Percentiles rank a stretch among this genome's conserved stretches.
Evolutionary conservation across 2,329 filamentous ascomycete genomes (phyloP).

Genomic region (Thyridium curvatum): DNA sequence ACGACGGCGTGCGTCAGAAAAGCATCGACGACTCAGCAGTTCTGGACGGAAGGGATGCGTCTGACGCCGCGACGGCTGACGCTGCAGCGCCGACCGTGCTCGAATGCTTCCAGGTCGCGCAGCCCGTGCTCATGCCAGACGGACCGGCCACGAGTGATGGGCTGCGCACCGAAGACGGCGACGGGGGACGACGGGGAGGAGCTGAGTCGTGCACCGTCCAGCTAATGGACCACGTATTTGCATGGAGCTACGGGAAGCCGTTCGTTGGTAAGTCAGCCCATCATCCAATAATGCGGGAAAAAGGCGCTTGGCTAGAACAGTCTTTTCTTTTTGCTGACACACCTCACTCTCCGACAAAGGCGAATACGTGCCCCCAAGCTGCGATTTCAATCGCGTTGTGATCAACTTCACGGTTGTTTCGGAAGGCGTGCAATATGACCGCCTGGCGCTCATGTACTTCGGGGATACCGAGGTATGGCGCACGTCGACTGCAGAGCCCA

Average conservation of each 20-base stretch:
- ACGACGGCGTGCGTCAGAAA: too few relatives aligned
- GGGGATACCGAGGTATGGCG: slow-evolving; percentile 76
- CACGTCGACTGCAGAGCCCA: slow-evolving; percentile 78
- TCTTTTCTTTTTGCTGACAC: neutral
- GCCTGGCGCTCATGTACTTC: slow-evolving; percentile 69
- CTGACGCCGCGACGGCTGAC: slow-evolving; percentile 12
- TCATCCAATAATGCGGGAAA: slow-evolving; percentile 3
- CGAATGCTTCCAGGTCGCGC: slow-evolving; percentile 63
- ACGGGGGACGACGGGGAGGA: slow-evolving; percentile 17
- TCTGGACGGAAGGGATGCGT: neutral
- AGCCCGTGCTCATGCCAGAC: slow-evolving; percentile 52
- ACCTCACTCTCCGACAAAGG: slow-evolving; percentile 28
- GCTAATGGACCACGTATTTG: slow-evolving; percentile 69
- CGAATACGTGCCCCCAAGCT: slow-evolving; percentile 59
- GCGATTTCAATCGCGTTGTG: slow-evolving; percentile 65
- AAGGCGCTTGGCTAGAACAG: neutral
- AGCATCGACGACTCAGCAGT: too few relatives aligned
- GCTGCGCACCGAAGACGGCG: slow-evolving; percentile 15
- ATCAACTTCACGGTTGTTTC: slow-evolving; percentile 73
- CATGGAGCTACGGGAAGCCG: slow-evolving; percentile 64
- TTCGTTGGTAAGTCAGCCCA: slow-evolving; percentile 55
- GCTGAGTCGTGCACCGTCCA: slow-evolving; percentile 39
- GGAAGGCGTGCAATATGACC: slow-evolving; percentile 68
- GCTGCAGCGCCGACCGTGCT: slow-evolving; percentile 29
- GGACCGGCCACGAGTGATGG: slow-evolving; percentile 30